Conservation (phyloP, 257 asterid genomes). For the Capsicum rhomboideum region DNA sequence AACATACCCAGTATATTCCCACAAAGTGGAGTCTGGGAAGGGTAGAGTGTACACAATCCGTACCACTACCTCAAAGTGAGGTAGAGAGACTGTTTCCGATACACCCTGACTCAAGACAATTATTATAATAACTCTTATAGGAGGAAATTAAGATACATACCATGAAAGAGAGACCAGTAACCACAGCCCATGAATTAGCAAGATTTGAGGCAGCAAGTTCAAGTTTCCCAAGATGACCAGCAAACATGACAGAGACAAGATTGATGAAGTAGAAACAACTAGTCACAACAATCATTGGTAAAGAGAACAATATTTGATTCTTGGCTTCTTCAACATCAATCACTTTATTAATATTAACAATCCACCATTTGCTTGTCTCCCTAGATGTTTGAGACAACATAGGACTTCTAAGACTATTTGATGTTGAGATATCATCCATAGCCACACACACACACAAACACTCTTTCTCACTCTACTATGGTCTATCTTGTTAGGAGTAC, state of each 20-base stretch:
- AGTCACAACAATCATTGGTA: background rate
- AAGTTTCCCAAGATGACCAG: background rate
- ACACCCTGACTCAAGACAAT: too few relatives aligned
- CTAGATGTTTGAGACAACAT: background rate
- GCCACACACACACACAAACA: background rate
- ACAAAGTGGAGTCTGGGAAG: too few relatives aligned
- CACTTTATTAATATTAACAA: background rate
- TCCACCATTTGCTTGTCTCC: background rate
- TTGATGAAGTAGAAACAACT: background rate
- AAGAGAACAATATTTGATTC: background rate
- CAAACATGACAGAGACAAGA: background rate
- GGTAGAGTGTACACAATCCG: too few relatives aligned
- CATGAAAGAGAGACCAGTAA: background rate
- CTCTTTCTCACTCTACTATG: background rate
- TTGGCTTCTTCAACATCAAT: background rate
- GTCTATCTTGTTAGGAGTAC: background rate
- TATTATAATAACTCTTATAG: too few relatives aligned
- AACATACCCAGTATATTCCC: too few relatives aligned
- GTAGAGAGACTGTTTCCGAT: too few relatives aligned
- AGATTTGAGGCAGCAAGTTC: background rate
- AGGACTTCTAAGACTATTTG: background rate
- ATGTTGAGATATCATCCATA: background rate
- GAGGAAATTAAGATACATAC: background rate
- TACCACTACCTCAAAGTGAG: too few relatives aligned
- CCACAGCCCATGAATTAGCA: background rate